Percentiles rank a stretch among this genome's conserved stretches.
These are phyloP conservation scores for Sphaerulina vaccinii DNA, from an alignment of 2,329 filamentous ascomycete genomes.

Conservation along the genomic window DNA sequence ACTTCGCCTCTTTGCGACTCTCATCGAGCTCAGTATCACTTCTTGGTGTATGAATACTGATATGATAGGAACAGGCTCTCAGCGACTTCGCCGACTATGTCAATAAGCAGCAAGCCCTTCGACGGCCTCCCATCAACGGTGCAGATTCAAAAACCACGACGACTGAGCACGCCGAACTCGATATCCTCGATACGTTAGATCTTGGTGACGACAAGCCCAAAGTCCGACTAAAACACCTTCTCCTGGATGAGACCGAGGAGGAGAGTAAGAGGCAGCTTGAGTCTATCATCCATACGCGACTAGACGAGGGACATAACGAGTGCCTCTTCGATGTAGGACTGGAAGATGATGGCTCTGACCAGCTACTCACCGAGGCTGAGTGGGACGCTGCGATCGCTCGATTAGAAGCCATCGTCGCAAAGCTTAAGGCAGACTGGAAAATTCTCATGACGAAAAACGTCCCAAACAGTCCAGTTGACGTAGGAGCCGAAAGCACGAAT, in stretches of 20 bases:
- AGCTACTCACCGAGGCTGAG: conserved; percentile 70
- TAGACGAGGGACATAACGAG: conserved; percentile 85
- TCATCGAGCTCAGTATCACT: no score
- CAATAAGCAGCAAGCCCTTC: conserved; percentile 82
- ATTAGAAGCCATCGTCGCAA: conserved; percentile 64
- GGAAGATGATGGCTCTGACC: conserved; percentile 83
- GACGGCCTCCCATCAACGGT: conserved; percentile 43
- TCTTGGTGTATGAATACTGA: no score
- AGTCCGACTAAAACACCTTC: conserved; percentile 70
- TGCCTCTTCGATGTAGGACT: conserved; percentile 87
- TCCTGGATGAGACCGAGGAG: conserved; percentile 61
- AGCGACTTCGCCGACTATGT: conserved; percentile 98
- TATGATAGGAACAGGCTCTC: conserved; percentile 62
- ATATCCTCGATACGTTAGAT: conserved; percentile 77
- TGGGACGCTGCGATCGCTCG: conserved; percentile 72
- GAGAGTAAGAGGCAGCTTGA: conserved; percentile 63
- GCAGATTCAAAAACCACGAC: conserved; percentile 50
- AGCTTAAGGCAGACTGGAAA: conserved; percentile 70
- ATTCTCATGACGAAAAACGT: conserved; percentile 89
- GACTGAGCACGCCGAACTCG: conserved; percentile 78
- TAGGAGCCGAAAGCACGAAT: conserved; percentile 56
- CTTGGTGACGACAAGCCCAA: conserved; percentile 68
- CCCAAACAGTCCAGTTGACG: conserved; percentile 68
- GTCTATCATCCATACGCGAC: conserved; percentile 63
- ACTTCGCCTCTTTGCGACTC: not conserved